These are phyloP conservation scores for Osmanthus fragrans DNA, from an alignment of 257 asterid genomes.

Conservation along the genomic window DNA sequence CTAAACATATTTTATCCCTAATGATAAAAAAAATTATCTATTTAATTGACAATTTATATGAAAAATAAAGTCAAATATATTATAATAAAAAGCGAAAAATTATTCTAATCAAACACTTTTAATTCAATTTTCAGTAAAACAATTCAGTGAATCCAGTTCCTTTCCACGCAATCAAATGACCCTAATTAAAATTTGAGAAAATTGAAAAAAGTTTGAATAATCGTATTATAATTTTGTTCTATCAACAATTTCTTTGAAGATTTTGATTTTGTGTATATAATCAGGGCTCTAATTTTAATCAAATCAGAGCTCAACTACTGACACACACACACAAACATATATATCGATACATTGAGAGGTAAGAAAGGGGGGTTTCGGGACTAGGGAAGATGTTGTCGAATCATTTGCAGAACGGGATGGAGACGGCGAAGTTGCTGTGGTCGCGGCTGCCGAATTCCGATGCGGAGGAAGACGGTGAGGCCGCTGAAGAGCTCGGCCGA, in stretches of 20 bases:
- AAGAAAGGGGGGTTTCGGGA: neutral
- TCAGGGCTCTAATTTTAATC: slow-evolving; percentile 36
- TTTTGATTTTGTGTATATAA: slow-evolving; percentile 17
- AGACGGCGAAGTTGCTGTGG: slow-evolving; percentile 83
- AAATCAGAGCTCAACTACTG: slow-evolving; percentile 13
- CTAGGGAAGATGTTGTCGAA: slow-evolving; percentile 55
- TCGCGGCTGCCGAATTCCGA: slow-evolving; percentile 83
- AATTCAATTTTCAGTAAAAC: too few relatives aligned
- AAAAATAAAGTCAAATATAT: too few relatives aligned
- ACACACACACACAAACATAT: neutral
- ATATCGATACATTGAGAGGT: neutral
- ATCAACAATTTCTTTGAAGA: slow-evolving; percentile 1
- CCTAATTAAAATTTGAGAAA: neutral
- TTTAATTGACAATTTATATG: too few relatives aligned
- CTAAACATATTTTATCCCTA: too few relatives aligned
- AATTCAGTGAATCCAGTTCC: too few relatives aligned
- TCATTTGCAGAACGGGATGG: slow-evolving; percentile 88
- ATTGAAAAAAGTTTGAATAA: neutral
- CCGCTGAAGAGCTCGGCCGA: slow-evolving; percentile 33
- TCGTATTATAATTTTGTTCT: neutral
- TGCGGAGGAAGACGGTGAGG: slow-evolving; percentile 43
- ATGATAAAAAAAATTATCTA: too few relatives aligned
- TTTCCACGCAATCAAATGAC: too few relatives aligned
- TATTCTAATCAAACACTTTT: too few relatives aligned
- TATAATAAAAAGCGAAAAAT: too few relatives aligned